Conservation (phyloP, 1,284 basidiomycete species). For the Tilletia horrida region DNA sequence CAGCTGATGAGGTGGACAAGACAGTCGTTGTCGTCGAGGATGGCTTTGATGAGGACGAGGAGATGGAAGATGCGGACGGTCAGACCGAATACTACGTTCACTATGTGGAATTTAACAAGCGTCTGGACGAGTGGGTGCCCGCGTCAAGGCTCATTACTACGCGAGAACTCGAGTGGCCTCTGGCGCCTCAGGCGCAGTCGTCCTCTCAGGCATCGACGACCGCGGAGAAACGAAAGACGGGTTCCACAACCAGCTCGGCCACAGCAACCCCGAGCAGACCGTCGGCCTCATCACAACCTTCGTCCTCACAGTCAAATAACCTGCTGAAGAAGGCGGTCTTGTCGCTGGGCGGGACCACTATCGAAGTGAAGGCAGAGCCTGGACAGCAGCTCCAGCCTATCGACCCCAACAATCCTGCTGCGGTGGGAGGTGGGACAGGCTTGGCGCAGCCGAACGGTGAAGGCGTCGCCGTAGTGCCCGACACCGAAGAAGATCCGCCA, state of each 20-base stretch:
- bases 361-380: conserved; percentile 27
- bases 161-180: conserved; percentile 91
- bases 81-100: conserved; percentile 40
- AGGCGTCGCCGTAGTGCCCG: conserved; percentile 56
- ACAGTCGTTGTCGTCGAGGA: background rate
- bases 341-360: too few relatives aligned
- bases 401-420: conserved; percentile 43
- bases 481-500: background rate
- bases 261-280: background rate
- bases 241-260: conserved; percentile 34
- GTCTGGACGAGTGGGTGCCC: conserved; percentile 96
- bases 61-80: background rate
- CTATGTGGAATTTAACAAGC: conserved; percentile 57
- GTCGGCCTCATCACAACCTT: background rate
- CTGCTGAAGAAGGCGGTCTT: conserved; percentile 70
- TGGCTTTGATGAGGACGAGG: background rate
- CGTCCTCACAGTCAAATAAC: conserved; percentile 54
- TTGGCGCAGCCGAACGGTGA: conserved; percentile 53
- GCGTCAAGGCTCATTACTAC: conserved; percentile 78
- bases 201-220: conserved; percentile 20
- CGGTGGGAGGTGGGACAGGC: conserved; percentile 26
- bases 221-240: conserved; percentile 36
- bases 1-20: background rate
- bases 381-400: conserved; percentile 21
- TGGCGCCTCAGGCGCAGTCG: background rate